Conservation (phyloP, 2,329 filamentous ascomycete genomes). For the Penicillium fuscoglaucum region DNA sequence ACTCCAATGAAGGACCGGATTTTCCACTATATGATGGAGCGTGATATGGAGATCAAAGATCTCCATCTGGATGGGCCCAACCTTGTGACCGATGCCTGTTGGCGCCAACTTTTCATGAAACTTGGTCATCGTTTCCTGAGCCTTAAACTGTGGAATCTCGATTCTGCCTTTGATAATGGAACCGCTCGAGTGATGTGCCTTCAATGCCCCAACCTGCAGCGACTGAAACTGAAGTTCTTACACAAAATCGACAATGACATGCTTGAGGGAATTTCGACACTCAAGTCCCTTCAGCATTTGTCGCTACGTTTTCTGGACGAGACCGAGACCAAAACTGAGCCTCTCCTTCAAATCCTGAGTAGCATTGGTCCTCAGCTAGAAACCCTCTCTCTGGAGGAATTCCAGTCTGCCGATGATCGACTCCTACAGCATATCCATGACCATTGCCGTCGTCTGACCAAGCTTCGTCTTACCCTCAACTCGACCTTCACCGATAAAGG, state of each 20-base stretch:
- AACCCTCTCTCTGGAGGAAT: slow-evolving; percentile 74
- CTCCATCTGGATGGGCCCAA: slow-evolving; percentile 84
- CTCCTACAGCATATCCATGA: slow-evolving; percentile 70
- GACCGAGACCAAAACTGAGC: slow-evolving; percentile 55
- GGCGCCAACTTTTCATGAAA: slow-evolving; percentile 67
- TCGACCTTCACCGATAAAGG: slow-evolving; percentile 72
- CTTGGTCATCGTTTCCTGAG: slow-evolving; percentile 66
- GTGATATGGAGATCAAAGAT: slow-evolving; percentile 66
- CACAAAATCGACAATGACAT: slow-evolving; percentile 68
- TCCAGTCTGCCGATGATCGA: slow-evolving; percentile 65
- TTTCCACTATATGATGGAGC: slow-evolving; percentile 75
- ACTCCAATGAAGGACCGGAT: slow-evolving; percentile 87
- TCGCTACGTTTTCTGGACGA: slow-evolving; percentile 66
- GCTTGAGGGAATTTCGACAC: slow-evolving; percentile 62
- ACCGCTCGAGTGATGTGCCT: slow-evolving; percentile 62
- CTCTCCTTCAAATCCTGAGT: slow-evolving; percentile 62
- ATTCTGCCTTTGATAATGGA: slow-evolving; percentile 75
- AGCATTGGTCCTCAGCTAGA: slow-evolving; percentile 65
- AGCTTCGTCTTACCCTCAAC: slow-evolving; percentile 80
- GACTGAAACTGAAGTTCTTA: slow-evolving; percentile 80
- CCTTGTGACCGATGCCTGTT: slow-evolving; percentile 73
- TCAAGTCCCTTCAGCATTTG: slow-evolving; percentile 70
- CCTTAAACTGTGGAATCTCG: slow-evolving; percentile 79
- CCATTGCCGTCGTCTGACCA: slow-evolving; percentile 66
- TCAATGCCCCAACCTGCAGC: slow-evolving; percentile 66